Evolutionary conservation across 208 protist species (phyloP).

Genomic region (Trypanosoma boissoni): DNA sequence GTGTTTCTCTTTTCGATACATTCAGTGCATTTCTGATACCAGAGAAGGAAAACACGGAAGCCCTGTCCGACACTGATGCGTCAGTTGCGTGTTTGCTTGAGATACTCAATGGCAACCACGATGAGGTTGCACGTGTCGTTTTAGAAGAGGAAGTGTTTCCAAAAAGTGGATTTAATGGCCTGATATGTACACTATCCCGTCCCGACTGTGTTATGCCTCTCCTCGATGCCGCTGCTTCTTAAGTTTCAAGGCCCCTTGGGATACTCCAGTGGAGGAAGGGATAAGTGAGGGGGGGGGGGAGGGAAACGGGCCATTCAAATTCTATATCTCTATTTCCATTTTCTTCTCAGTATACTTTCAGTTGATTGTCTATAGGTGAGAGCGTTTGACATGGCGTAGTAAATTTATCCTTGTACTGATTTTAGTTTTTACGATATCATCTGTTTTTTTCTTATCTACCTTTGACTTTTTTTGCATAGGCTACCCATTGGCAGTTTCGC

Average conservation of each 20-base stretch:
- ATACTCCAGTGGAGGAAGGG: slow-evolving; percentile 3
- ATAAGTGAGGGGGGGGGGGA: too few species aligned
- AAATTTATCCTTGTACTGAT: too few species aligned
- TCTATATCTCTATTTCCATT: too few species aligned
- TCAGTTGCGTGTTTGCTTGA: slow-evolving; percentile 6
- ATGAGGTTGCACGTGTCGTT: background rate
- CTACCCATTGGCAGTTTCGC: too few species aligned
- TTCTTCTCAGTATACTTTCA: too few species aligned
- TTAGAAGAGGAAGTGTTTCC: slow-evolving; percentile 10
- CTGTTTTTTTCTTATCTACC: too few species aligned
- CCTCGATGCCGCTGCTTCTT: slow-evolving; percentile 3
- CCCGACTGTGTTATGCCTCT: slow-evolving; percentile 2
- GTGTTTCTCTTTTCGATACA: slow-evolving; percentile 4
- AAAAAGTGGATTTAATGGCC: slow-evolving; percentile 10
- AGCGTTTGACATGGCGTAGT: too few species aligned
- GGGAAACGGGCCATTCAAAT: too few species aligned
- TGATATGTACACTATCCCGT: background rate
- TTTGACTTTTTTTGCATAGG: too few species aligned
- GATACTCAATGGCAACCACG: slow-evolving; percentile 7
- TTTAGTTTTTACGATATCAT: too few species aligned
- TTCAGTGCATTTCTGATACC: background rate
- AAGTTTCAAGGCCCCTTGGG: background rate
- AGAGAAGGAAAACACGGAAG: background rate
- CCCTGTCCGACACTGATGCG: background rate
- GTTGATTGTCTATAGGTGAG: too few species aligned